A percentile compares a stretch with the other conserved stretches of the same genome.
Conservation (phyloP, 768 basidiomycete species). For the Leucosporidium scottii region DNA sequence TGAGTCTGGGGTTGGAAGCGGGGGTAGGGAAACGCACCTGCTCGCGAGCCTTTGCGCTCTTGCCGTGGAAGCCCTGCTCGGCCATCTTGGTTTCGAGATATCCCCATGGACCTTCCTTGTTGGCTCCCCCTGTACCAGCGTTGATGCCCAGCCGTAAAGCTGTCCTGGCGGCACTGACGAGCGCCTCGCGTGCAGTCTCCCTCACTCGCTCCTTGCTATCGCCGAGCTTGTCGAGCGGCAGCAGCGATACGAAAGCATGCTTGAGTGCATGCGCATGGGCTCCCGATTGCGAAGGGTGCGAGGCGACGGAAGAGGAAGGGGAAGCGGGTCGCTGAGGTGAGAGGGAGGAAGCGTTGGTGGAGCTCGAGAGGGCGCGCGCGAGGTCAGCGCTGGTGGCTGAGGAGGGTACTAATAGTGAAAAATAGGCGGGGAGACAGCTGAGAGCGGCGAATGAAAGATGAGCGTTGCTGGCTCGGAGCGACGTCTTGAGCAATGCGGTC, state of each 20-base stretch:
- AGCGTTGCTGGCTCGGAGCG: conserved; percentile 71
- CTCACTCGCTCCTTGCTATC: conserved; percentile 65
- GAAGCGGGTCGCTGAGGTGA: conserved; percentile 48
- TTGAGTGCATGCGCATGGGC: conserved; percentile 55
- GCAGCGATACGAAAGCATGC: conserved; percentile 59
- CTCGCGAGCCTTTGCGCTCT: conserved; percentile 78
- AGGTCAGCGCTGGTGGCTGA: conserved; percentile 44
- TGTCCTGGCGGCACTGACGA: conserved; percentile 67
- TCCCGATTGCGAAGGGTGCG: conserved; percentile 39
- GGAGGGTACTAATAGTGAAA: conserved; percentile 54
- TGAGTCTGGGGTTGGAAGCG: background rate
- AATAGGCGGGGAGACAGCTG: conserved; percentile 48
- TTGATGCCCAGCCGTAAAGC: conserved; percentile 54
- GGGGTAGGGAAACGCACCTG: conserved; percentile 56
- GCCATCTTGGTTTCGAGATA: conserved; percentile 65
- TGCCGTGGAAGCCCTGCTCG: conserved; percentile 68
- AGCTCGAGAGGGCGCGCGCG: conserved; percentile 47
- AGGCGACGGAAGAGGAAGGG: conserved; percentile 40
- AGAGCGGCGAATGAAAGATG: conserved; percentile 73
- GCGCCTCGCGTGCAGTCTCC: conserved; percentile 63
- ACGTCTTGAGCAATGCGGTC: conserved; percentile 62
- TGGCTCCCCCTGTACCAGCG: background rate
- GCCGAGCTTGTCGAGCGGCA: conserved; percentile 74
- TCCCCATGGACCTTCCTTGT: conserved; percentile 34
- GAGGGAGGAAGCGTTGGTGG: conserved; percentile 38